Evolutionary conservation across 306 rosid species (phyloP), one percentile per base, ranked within the genome.

Genomic region (Castanospermum australe): DNA sequence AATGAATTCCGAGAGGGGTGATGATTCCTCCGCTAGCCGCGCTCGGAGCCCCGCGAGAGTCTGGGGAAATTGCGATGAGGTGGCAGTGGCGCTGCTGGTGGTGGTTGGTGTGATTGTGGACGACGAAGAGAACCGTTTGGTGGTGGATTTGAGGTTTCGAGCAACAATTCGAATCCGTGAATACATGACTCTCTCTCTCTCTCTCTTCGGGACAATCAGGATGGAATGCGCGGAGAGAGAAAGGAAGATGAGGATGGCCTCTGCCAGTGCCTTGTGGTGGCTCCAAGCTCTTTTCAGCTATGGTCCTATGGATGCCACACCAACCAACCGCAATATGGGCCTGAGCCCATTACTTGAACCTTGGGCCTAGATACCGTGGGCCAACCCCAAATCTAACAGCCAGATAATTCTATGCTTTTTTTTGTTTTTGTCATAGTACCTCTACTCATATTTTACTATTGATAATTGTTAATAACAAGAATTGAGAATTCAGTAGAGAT

Each of bases 1-100:
- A 36, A 82, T 56, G 86, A 90, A 85, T 8, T 86, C 86, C 18
- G 98, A 73, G 50, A 91, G 90, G 2, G 86, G 32, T 0, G 90
- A 93, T 0, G 90, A 81, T 8, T 96, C 99, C 15, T 84, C 81
- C 17, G 93, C 93, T 8, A 93, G 84, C 28, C 97, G 94, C 8
- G 92, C 92, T 12, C 99, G 92, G 47, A 96, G 94, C 41, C 85
- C 91, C 0, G 94, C 87, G 1, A 96, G 86, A 68, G 90, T 95
- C 59, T 85, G 94, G 2, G 94, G 92, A 78, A 83, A 83, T 25
- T 83, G 87, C 20, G 92, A 70, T 57, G 87, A 76, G 4, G 60
- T n/a, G 4, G 30, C 8, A 0, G 41, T 18, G 10, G 71, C 50
- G 22, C 77, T 15, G 2, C n/a, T 8, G 73, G 13, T 14, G n/a